Base-by-base conservation (phyloP, 2,329 filamentous ascomycete species). In the Coniochaeta ligniaria region DNA sequence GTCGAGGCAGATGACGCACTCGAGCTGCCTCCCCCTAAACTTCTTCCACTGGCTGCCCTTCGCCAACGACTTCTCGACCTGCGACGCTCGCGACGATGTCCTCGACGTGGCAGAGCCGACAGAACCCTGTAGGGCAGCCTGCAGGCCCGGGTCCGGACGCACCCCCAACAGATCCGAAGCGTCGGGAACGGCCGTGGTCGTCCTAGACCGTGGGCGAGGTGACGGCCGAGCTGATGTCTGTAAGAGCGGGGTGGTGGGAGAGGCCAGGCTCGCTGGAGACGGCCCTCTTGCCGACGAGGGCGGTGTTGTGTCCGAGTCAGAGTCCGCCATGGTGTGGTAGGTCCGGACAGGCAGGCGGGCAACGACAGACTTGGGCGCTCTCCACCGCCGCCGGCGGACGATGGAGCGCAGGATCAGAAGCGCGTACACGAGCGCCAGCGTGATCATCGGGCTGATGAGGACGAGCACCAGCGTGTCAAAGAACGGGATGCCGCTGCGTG, bases 281-380 rank as follows among this genome's bases (percentile, higher is more conserved):
- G 89, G 80, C 16, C 86, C 71, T 58, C 87, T 70, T 62, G 84
- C 67, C 69, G 83, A 69, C 72, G 83, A 75, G 73, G 84, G 73
- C 2, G 35, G 12, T 2, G 31, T 20, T 6, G n/a, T 3, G 17
- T 57, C 54, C 31, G 38, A 31, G 1, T 86, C 84, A 1, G 85
- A 82, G 12, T 82, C 79, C 2, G 84, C 78, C 38, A 96, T 90
- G 0, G 93, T 96, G 68, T 96, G 93, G 70, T 97, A 99, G 0
- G 93, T 98, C 62, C 94, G 87, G 16, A 99, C 92, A 1, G 95
- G 95, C n/a, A 99, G 82, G 61, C 90, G 88, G 67, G 97, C 93
- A 20, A 99, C 93, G 0, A 99, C 87, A 0, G 92, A 96, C 74
- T 99, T 99, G 6, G 95, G 95, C n/a, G 95, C 95, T 68, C 95